Base-by-base conservation (phyloP, 345 rosid genomes). In the Firmiana major region DNA sequence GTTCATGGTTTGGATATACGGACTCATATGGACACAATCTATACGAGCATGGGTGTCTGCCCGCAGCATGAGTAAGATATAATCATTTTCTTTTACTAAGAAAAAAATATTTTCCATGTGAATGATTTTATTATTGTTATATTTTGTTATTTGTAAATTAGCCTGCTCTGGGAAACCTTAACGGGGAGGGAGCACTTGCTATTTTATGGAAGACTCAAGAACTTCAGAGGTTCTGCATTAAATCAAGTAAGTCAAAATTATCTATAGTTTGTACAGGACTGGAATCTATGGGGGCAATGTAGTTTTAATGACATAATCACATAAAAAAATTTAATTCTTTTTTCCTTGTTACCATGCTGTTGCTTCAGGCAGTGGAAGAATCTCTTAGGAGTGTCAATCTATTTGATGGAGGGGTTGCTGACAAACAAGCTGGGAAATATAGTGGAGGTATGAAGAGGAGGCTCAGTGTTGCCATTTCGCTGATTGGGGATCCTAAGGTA, bases 401-500 rank as follows among this genome's bases (percentile, higher is more conserved):
- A 71, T 92, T 86, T 68, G 81, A 88, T 24, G 98, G 97, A 38
- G 99, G 94, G 16, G 94, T 93, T 81, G 97, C 90, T 0, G 93
- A 96, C 74, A 96, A 93, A 81, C 84, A 85, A 79, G 93, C 97
- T 43, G 94, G 97, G 9, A 96, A 96, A 80, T 96, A 93, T 79
- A 96, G 98, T 45, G 98, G 99, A 75, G 99, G 99, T 55, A 93
- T 96, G 98, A 96, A 96, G 83, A 91, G 99, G 84, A 87, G 99
- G 84, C 97, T 96, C 19, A 96, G 99, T 77, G 99, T 93, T 73
- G 97, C 98, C 68, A 93, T 96, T 69, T 96, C 99, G 49, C 88
- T 93, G 75, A 96, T 96, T 31, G 99, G 99, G 38, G 89, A 90
- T 79, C 99, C 98, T 67, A 96, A 88, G 85, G 99, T 92, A 83